Conservation (phyloP, 2,329 filamentous ascomycete species). For the Ceratocystis colombiana region DNA sequence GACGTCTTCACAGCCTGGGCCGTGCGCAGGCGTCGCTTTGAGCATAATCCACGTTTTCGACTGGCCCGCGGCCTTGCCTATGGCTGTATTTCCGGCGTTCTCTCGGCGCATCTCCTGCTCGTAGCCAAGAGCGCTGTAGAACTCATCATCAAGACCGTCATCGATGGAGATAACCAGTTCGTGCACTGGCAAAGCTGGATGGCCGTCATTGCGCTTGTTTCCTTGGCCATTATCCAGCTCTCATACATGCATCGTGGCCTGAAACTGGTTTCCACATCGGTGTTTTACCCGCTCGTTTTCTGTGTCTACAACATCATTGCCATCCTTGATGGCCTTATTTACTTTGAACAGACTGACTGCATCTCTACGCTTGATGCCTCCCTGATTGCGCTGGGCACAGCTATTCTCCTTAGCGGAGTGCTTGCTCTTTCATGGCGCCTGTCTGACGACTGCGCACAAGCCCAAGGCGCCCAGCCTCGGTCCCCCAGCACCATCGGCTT, state of each 20-base stretch:
- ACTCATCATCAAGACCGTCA: constrained; percentile 72
- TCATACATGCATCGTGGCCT: constrained; percentile 92
- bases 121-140: constrained; percentile 96
- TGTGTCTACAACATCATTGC: constrained; percentile 99
- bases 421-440: constrained; percentile 89
- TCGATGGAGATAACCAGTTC: constrained; percentile 86
- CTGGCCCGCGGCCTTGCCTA: constrained; percentile 76
- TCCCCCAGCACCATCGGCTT: constrained; percentile 72
- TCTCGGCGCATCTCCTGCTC: constrained; percentile 86
- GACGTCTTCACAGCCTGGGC: constrained; percentile 46
- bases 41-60: constrained; percentile 56
- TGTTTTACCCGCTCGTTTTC: constrained; percentile 93
- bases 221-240: constrained; percentile 75
- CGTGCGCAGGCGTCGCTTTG: constrained; percentile 34
- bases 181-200: constrained; percentile 91
- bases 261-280: constrained; percentile 88
- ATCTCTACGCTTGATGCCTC: constrained; percentile 66
- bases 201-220: constrained; percentile 70
- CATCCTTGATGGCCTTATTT: constrained; percentile 92
- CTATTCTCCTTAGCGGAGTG: constrained; percentile 76
- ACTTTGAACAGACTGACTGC: constrained; percentile 79
- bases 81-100: constrained; percentile 78
- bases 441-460: constrained; percentile 50
- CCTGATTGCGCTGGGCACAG: constrained; percentile 76
- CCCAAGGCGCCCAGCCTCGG: constrained; percentile 39